A percentile compares a stretch with the other conserved stretches of the same genome.
These are phyloP conservation scores for Eimeria necatrix DNA, from an alignment of 169 alveolate species.

Conservation along the genomic window DNA sequence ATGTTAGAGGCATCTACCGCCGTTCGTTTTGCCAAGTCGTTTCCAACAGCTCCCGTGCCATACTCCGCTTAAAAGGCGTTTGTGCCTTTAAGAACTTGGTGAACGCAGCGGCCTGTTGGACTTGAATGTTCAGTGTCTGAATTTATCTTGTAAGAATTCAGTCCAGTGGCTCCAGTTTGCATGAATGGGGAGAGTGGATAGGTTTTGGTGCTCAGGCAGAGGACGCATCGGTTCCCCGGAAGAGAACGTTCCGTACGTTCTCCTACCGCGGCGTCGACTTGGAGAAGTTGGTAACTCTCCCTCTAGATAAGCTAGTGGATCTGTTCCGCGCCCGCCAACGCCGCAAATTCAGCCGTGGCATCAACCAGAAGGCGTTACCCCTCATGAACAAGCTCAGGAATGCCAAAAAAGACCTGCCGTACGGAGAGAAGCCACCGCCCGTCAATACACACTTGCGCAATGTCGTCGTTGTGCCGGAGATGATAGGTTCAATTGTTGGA, in stretches of 20 bases:
- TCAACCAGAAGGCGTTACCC: slow-evolving; percentile 92
- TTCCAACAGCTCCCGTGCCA: background rate
- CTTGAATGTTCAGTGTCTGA: background rate
- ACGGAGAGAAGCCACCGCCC: slow-evolving; percentile 98
- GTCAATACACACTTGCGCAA: slow-evolving; percentile 97
- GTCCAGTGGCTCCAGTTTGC: too few species aligned
- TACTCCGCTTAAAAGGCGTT: background rate
- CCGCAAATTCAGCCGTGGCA: slow-evolving; percentile 93
- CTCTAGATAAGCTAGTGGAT: slow-evolving; percentile 95
- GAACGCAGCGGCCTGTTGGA: background rate
- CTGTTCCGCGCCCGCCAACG: slow-evolving; percentile 98
- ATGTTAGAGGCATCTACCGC: too few species aligned
- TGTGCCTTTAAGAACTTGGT: background rate
- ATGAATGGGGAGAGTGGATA: background rate
- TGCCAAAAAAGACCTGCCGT: slow-evolving; percentile 89
- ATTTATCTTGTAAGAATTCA: background rate
- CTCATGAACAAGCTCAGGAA: slow-evolving; percentile 97
- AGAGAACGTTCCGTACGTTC: slow-evolving; percentile 98
- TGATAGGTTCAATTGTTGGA: slow-evolving; percentile 99
- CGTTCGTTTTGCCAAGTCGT: background rate
- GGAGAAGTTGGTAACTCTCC: slow-evolving; percentile 91
- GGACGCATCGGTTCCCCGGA: slow-evolving; percentile 88
- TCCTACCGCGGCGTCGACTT: slow-evolving; percentile 98
- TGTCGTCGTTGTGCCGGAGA: slow-evolving; percentile 97
- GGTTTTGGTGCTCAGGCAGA: slow-evolving; percentile 73